Conservation (phyloP, 2,329 filamentous ascomycete genomes). For the Arachnomyces sp. region DNA sequence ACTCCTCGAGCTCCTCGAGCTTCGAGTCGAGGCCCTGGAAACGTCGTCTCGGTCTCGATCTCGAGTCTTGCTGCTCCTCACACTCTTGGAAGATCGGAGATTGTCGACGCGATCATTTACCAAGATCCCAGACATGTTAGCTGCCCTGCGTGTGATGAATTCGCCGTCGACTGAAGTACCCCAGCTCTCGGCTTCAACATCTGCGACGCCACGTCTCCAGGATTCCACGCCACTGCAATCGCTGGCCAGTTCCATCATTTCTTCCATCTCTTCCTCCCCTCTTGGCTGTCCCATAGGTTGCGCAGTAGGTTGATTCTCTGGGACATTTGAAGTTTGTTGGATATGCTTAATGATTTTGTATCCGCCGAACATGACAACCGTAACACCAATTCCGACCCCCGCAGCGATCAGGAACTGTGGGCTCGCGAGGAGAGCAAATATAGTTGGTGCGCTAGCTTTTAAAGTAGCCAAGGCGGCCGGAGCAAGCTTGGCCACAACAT, state of each 20-base stretch:
- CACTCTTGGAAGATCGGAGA: slow-evolving; percentile 17
- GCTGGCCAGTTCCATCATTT: slow-evolving; percentile 47
- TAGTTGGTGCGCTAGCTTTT: slow-evolving; percentile 73
- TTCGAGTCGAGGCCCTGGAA: slow-evolving; percentile 10
- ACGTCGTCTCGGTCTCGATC: slow-evolving; percentile 10
- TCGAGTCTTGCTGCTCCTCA: slow-evolving; percentile 15
- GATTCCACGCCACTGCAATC: slow-evolving; percentile 53
- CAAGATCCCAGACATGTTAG: slow-evolving; percentile 38
- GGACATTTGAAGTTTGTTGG: slow-evolving; percentile 24
- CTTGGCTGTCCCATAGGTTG: slow-evolving; percentile 10
- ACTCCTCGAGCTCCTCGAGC: slow-evolving; percentile 14
- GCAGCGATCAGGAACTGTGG: slow-evolving; percentile 94
- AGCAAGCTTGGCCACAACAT: slow-evolving; percentile 72
- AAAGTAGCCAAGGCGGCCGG: slow-evolving; percentile 68
- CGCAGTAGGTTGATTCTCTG: slow-evolving; percentile 12
- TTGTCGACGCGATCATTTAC: slow-evolving; percentile 26
- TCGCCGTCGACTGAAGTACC: slow-evolving; percentile 59
- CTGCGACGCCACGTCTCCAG: slow-evolving; percentile 58
- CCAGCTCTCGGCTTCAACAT: slow-evolving; percentile 45
- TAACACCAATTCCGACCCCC: slow-evolving; percentile 83
- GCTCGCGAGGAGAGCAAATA: slow-evolving; percentile 77
- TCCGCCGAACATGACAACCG: slow-evolving; percentile 88
- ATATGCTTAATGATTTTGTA: slow-evolving; percentile 97
- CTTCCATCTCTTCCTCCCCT: slow-evolving; percentile 40
- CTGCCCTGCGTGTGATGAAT: slow-evolving; percentile 55